Percentiles rank a stretch among this genome's conserved stretches.
phyloP scores from a whole-genome alignment of 768 basidiomycete species.

The Calocera cornea region DNA sequence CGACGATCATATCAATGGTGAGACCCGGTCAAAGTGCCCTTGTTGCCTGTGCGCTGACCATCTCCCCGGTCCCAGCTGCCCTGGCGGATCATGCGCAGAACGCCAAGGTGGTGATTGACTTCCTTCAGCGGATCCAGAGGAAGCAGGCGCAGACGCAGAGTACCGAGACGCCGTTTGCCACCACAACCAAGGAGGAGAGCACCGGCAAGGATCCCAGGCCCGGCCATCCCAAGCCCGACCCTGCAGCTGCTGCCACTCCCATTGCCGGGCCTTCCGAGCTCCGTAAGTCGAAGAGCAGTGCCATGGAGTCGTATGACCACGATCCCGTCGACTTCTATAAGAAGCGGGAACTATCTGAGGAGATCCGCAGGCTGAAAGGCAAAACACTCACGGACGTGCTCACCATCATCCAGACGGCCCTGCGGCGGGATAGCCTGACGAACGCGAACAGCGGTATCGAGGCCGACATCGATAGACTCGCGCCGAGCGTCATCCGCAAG shows the following conservation, averaged over 20 bases:
- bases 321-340: slow-evolving; percentile 68
- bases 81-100: too few relatives aligned
- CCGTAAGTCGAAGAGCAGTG: slow-evolving; percentile 15
- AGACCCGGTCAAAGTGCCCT: too few relatives aligned
- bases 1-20: too few relatives aligned
- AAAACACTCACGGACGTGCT: slow-evolving; percentile 78
- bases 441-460: slow-evolving; percentile 74
- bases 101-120: too few relatives aligned
- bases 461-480: slow-evolving; percentile 88
- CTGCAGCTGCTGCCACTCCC: slow-evolving; percentile 8
- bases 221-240: slow-evolving; percentile 20
- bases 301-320: slow-evolving; percentile 12
- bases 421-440: slow-evolving; percentile 33
- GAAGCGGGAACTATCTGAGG: slow-evolving; percentile 96
- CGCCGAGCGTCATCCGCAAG: slow-evolving; percentile 73
- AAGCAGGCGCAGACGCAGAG: too few relatives aligned
- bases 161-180: too few relatives aligned
- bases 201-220: slow-evolving; percentile 36
- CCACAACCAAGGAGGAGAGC: slow-evolving; percentile 32
- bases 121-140: too few relatives aligned
- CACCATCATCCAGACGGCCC: slow-evolving; percentile 85
- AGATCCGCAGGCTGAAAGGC: slow-evolving; percentile 75
- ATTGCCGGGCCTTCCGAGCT: slow-evolving; percentile 5
- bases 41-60: too few relatives aligned
- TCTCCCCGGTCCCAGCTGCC: too few relatives aligned